Conservation (phyloP, 129 eudicot species). For the Flaveria linearis region DNA sequence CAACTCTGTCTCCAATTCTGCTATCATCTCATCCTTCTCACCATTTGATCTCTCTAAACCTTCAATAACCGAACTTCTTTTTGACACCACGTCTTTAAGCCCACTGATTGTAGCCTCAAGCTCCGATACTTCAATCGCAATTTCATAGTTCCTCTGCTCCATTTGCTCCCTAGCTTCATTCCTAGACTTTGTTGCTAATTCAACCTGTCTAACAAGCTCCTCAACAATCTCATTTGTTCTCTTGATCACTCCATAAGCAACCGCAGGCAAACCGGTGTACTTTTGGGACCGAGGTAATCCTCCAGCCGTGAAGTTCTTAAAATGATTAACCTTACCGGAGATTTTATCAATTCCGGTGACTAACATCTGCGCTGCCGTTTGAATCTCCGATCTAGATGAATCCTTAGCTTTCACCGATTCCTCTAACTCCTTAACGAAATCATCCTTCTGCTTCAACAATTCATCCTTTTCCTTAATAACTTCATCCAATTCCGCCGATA, state of each 20-base stretch:
- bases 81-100: slow-evolving; percentile 64
- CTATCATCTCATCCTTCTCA: slow-evolving; percentile 55
- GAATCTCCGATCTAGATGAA: slow-evolving; percentile 59
- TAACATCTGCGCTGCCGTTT: slow-evolving; percentile 75
- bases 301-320: slow-evolving; percentile 61
- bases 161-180: slow-evolving; percentile 76
- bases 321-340: slow-evolving; percentile 74
- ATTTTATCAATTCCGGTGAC: slow-evolving; percentile 88
- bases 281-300: slow-evolving; percentile 91
- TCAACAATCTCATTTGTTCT: slow-evolving; percentile 91
- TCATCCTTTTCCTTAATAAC: slow-evolving; percentile 45
- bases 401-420: slow-evolving; percentile 66
- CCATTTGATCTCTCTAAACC: slow-evolving; percentile 44
- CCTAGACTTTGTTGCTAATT: slow-evolving; percentile 53
- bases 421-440: slow-evolving; percentile 53
- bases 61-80: slow-evolving; percentile 49
- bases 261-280: slow-evolving; percentile 82
- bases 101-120: slow-evolving; percentile 78
- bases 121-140: slow-evolving; percentile 93
- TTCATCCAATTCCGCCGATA: slow-evolving; percentile 45
- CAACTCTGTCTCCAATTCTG: slow-evolving; percentile 59
- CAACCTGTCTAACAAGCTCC: slow-evolving; percentile 75
- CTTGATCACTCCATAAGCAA: slow-evolving; percentile 91
- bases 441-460: slow-evolving; percentile 48
- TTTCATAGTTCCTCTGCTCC: slow-evolving; percentile 89